Evolutionary conservation across 352 stramenopile species (phyloP).

Genomic region (Phytophthora sp.): DNA sequence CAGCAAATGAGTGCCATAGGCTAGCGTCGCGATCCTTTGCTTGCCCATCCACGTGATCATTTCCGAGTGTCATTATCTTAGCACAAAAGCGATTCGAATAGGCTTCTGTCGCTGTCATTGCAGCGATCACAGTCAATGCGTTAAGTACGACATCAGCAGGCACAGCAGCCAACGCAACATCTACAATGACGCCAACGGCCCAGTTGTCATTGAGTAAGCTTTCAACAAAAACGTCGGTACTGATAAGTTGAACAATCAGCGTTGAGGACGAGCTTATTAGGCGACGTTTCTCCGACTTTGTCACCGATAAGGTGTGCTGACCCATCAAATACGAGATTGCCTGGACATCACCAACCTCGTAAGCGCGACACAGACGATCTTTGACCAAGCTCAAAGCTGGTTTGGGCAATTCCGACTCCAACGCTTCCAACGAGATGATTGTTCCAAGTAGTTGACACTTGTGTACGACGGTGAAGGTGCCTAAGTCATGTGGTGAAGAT

Average conservation of each 20-base stretch:
- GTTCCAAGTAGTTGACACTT: conserved; percentile 18
- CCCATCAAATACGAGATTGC: conserved; percentile 9
- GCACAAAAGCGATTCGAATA: conserved; percentile 25
- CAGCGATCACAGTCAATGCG: conserved; percentile 13
- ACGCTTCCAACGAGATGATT: conserved; percentile 10
- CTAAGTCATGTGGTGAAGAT: not conserved
- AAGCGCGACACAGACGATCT: conserved; percentile 7
- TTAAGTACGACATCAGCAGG: conserved; percentile 18
- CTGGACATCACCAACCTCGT: conserved; percentile 8
- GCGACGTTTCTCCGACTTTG: not conserved
- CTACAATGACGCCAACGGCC: conserved; percentile 19
- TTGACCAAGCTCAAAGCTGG: conserved; percentile 4
- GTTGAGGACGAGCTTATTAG: conserved; percentile 22
- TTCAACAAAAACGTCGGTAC: conserved; percentile 19
- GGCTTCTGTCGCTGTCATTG: conserved; percentile 14
- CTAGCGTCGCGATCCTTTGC: not conserved
- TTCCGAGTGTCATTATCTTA: not conserved
- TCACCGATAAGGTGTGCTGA: not conserved
- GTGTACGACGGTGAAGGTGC: not conserved
- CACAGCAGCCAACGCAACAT: conserved; percentile 19
- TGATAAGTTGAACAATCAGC: conserved; percentile 22
- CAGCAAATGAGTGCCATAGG: not conserved
- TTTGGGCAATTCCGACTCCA: conserved; percentile 22
- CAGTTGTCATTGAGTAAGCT: conserved; percentile 23
- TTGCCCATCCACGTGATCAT: not conserved